Evolutionary conservation across 495 filamentous ascomycete species (phyloP).

Genomic region (Xylaria telfairii): DNA sequence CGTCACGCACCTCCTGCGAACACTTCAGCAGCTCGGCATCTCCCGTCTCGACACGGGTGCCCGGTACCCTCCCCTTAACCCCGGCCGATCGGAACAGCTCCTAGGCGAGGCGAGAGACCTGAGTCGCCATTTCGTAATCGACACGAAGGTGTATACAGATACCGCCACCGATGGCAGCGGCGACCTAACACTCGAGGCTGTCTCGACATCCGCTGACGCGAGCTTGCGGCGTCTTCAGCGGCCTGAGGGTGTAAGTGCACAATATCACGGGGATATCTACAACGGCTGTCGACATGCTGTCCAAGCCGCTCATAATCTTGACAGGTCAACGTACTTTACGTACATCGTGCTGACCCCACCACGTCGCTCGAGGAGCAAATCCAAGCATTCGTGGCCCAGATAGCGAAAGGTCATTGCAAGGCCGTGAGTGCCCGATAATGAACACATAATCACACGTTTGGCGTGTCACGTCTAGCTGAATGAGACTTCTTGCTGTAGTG

Average conservation of each 20-base stretch:
- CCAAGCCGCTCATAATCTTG: neutral
- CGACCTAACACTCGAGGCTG: constrained; percentile 22
- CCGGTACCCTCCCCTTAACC: constrained; percentile 51
- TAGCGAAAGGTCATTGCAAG: constrained; percentile 34
- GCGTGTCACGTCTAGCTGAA: neutral
- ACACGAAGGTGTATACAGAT: constrained; percentile 50
- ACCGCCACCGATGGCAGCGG: constrained; percentile 33
- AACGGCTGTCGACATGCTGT: neutral
- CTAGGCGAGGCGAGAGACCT: constrained; percentile 46
- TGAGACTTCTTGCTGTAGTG: constrained; percentile 20
- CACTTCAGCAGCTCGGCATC: constrained; percentile 41
- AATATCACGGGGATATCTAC: neutral
- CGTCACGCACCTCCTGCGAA: constrained; percentile 38
- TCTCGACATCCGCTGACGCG: constrained; percentile 20
- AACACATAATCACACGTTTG: neutral
- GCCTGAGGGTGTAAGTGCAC: constrained; percentile 11
- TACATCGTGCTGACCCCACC: constrained; percentile 43
- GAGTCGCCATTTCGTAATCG: constrained; percentile 43
- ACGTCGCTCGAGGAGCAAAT: constrained; percentile 45
- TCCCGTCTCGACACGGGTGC: constrained; percentile 50
- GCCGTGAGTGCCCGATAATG: constrained; percentile 26
- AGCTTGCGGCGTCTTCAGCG: constrained; percentile 31
- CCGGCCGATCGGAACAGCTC: constrained; percentile 50
- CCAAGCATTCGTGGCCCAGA: constrained; percentile 40
- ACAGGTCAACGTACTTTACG: constrained; percentile 42